These are phyloP conservation scores for Dendrobium nobile DNA, from an alignment of 106 monocot species.

Conservation along the genomic window DNA sequence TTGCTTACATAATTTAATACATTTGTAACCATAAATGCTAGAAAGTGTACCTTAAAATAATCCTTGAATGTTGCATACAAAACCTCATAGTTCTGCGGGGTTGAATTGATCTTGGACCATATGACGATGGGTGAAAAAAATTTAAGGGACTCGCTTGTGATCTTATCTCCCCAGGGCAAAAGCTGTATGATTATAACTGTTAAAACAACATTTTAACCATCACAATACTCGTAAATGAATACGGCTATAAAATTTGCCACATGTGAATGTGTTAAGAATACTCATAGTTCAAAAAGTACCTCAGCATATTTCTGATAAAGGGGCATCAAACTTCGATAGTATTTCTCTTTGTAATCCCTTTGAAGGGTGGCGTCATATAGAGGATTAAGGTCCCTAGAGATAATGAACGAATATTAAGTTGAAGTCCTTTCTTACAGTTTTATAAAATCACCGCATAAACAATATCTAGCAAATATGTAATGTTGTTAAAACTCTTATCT, in stretches of 20 bases:
- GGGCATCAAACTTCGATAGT: slow-evolving; percentile 63
- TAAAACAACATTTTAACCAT: not conserved
- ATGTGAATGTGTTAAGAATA: not conserved
- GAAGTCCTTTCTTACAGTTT: not conserved
- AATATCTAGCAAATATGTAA: slow-evolving; percentile 9
- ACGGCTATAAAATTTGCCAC: not conserved
- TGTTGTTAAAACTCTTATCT: not conserved
- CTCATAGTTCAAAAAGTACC: slow-evolving; percentile 35
- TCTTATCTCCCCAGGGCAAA: slow-evolving; percentile 96
- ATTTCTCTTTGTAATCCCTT: slow-evolving; percentile 76
- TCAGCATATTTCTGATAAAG: slow-evolving; percentile 74
- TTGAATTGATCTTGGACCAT: slow-evolving; percentile 72
- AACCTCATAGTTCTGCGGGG: slow-evolving; percentile 32
- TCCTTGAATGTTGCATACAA: slow-evolving; percentile 86
- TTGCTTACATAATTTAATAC: not conserved
- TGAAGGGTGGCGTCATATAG: slow-evolving; percentile 55
- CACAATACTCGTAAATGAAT: not conserved
- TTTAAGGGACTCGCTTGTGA: slow-evolving; percentile 85
- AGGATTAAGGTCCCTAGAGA: slow-evolving; percentile 90
- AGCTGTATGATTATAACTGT: slow-evolving; percentile 37
- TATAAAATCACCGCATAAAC: not conserved
- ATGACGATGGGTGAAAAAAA: slow-evolving; percentile 99
- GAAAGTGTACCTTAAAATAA: slow-evolving; percentile 65
- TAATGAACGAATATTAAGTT: not conserved
- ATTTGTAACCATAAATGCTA: not conserved